Percentiles rank a stretch among this genome's conserved stretches.
Conservation (phyloP, 192 early-diverging fungal species). For the Coemansia biformis region DNA sequence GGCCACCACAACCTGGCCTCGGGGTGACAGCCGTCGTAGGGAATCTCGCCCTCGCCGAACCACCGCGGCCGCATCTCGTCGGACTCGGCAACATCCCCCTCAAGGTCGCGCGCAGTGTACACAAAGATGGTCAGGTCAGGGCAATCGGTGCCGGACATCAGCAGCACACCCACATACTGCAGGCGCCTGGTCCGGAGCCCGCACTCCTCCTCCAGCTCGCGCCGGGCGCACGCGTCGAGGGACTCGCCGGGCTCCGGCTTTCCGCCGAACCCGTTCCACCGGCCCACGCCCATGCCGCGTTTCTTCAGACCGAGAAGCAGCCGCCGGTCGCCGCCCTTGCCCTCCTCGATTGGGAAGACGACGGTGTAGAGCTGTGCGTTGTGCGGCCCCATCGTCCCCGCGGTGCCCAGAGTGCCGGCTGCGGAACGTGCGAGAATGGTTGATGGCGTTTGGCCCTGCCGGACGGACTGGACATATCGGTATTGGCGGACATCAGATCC, state of each 20-base stretch:
- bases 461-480: too few relatives aligned
- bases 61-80: conserved; percentile 75
- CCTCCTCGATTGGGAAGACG: conserved; percentile 22
- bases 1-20: conserved; percentile 45
- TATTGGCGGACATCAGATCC: too few relatives aligned
- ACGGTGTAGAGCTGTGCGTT: conserved; percentile 25
- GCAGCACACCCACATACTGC: conserved; percentile 51
- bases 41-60: conserved; percentile 54
- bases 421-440: too few relatives aligned
- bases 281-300: conserved; percentile 65
- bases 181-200: conserved; percentile 45
- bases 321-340: conserved; percentile 1
- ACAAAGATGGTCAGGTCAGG: conserved; percentile 54
- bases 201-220: conserved; percentile 61
- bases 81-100: conserved; percentile 57
- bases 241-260: conserved; percentile 68
- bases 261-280: conserved; percentile 75
- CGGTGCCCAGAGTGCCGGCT: too few relatives aligned
- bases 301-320: conserved; percentile 75
- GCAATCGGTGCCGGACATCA: conserved; percentile 55
- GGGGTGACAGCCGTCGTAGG: conserved; percentile 54
- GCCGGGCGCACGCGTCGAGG: conserved; percentile 54
- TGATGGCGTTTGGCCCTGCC: too few relatives aligned
- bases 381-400: too few relatives aligned
- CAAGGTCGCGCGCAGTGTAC: conserved; percentile 44